These are phyloP conservation scores for Carpinus viminea DNA, from an alignment of 306 rosid species.

Conservation along the genomic window DNA sequence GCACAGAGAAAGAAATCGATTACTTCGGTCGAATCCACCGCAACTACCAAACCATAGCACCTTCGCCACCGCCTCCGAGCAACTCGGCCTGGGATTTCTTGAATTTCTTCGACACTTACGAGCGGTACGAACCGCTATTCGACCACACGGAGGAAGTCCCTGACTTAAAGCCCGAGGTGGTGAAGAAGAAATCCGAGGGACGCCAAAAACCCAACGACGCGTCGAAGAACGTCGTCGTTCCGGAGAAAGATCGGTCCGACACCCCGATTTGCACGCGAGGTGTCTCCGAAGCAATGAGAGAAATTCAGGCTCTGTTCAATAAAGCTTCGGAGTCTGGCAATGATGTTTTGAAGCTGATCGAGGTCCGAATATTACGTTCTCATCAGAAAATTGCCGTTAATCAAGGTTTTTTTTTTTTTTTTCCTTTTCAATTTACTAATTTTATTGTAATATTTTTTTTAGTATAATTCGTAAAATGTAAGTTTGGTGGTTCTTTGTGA, in stretches of 20 bases:
- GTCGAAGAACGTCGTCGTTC: constrained; percentile 4
- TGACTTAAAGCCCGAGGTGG: neutral
- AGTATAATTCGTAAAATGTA: neutral
- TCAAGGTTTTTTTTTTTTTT: constrained; percentile 41
- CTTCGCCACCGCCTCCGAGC: constrained; percentile 58
- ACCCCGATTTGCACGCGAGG: constrained; percentile 31
- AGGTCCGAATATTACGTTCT: constrained; percentile 47
- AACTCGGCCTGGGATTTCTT: constrained; percentile 80
- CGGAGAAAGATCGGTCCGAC: constrained; percentile 20
- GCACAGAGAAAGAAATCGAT: constrained; percentile 29
- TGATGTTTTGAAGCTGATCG: constrained; percentile 51
- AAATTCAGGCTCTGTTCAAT: constrained; percentile 57
- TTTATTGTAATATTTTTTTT: neutral
- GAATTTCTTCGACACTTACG: constrained; percentile 75
- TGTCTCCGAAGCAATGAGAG: constrained; percentile 49
- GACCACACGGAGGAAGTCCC: constrained; percentile 1
- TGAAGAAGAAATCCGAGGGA: constrained; percentile 9
- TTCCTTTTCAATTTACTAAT: neutral
- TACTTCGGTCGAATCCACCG: constrained; percentile 14
- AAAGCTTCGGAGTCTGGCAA: constrained; percentile 70
- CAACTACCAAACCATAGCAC: constrained; percentile 16
- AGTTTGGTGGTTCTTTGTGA: constrained; percentile 14
- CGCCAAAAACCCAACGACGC: constrained; percentile 21
- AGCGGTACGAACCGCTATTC: constrained; percentile 56
- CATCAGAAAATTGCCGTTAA: constrained; percentile 41